Evolutionary conservation across 352 stramenopile species (phyloP).

Genomic region (Pythium coloratum): DNA sequence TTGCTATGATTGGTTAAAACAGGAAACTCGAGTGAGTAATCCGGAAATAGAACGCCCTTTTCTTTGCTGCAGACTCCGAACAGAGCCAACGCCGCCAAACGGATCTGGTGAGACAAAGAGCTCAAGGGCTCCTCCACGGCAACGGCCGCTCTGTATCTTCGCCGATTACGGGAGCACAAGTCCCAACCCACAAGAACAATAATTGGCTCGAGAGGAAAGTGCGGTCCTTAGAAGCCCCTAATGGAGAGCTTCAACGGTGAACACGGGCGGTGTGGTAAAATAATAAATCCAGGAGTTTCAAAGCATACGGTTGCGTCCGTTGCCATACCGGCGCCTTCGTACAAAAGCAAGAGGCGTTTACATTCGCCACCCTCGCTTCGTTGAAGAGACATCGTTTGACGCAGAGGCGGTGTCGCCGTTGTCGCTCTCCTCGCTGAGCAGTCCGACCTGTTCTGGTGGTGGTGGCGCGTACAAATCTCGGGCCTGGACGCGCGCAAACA

Average conservation of each 20-base stretch:
- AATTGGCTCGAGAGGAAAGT: not conserved
- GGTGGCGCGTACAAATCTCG: conserved; percentile 43
- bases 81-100: not conserved
- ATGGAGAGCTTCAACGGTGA: no score
- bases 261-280: not conserved
- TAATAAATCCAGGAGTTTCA: not conserved
- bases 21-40: not conserved
- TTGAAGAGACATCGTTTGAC: conserved; percentile 18
- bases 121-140: no score
- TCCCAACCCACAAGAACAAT: not conserved
- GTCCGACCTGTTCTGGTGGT: conserved; percentile 38
- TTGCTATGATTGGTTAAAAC: not conserved
- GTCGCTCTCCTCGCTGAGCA: conserved; percentile 47
- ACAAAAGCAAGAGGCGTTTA: conserved; percentile 22
- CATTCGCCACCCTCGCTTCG: conserved; percentile 64
- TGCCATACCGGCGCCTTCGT: not conserved
- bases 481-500: conserved; percentile 10
- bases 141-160: not conserved
- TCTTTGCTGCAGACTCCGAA: not conserved
- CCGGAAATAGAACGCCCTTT: conserved; percentile 4
- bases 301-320: no score
- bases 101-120: not conserved
- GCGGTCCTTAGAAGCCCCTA: no score
- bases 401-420: conserved; percentile 3
- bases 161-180: not conserved